These are phyloP conservation scores for Camellia granthamiana DNA, from an alignment of 148 eudicot species.

Conservation along the genomic window DNA sequence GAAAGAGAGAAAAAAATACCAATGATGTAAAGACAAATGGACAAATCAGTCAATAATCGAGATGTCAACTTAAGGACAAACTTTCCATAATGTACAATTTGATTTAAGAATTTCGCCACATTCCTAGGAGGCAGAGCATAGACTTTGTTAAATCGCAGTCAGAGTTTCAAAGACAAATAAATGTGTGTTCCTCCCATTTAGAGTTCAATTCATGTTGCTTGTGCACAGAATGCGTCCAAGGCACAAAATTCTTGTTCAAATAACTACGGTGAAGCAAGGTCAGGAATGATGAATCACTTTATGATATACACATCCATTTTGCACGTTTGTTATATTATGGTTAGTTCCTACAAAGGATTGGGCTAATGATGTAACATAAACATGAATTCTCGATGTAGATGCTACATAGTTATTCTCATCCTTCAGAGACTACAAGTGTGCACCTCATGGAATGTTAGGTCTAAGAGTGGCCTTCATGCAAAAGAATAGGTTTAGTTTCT, in stretches of 20 bases:
- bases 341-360: too few species aligned
- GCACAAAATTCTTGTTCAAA: not conserved
- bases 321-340: too few species aligned
- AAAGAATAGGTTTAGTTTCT: not conserved
- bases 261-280: too few species aligned
- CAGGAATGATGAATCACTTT: too few species aligned
- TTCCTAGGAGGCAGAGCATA: not conserved
- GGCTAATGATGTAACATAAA: too few species aligned
- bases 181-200: not conserved
- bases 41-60: not conserved
- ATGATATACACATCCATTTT: too few species aligned
- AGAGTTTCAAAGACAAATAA: not conserved
- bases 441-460: too few species aligned
- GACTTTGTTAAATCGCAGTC: not conserved
- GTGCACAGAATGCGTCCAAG: not conserved
- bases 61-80: not conserved
- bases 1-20: not conserved
- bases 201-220: not conserved
- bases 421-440: too few species aligned
- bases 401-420: too few species aligned
- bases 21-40: not conserved
- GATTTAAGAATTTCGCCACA: not conserved
- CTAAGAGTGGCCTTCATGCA: not conserved
- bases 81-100: not conserved
- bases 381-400: too few species aligned